Evolutionary conservation across 768 basidiomycete genomes (phyloP).

Genomic region (Serendipita sp.): DNA sequence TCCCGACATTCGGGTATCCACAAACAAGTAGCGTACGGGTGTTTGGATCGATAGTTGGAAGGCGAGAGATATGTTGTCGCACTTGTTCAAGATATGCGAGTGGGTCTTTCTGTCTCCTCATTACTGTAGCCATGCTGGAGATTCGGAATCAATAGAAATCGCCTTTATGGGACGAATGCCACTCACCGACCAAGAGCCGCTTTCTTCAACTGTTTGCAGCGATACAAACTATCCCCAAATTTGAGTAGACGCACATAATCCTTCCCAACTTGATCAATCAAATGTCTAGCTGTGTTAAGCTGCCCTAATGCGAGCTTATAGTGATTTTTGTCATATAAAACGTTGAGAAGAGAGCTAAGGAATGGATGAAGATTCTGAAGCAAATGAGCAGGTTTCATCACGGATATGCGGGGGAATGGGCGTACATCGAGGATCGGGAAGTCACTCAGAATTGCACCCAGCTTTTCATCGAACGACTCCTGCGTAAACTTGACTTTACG

Average conservation of each 20-base stretch:
- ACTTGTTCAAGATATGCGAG: conserved; percentile 98
- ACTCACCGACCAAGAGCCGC: conserved; percentile 91
- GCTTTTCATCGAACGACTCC: conserved; percentile 90
- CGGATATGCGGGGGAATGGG: conserved; percentile 11
- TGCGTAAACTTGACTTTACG: conserved; percentile 99
- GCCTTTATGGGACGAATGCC: not conserved
- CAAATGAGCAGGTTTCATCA: not conserved
- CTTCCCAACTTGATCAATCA: conserved; percentile 93
- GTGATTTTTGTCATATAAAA: conserved; percentile 98
- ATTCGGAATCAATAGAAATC: not conserved
- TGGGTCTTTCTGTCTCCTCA: conserved; percentile 96
- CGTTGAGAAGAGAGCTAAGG: conserved; percentile 88
- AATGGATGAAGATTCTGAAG: conserved; percentile 83
- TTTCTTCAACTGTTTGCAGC: conserved; percentile 95
- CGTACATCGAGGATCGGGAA: conserved; percentile 95
- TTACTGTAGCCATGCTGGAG: conserved; percentile 92
- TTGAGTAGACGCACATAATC: conserved; percentile 94
- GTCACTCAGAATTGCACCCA: conserved; percentile 81
- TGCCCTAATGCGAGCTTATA: conserved; percentile 98
- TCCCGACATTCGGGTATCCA: conserved; percentile 98
- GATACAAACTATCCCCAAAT: conserved; percentile 93
- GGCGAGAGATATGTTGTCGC: conserved; percentile 94
- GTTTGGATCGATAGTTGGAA: conserved; percentile 95
- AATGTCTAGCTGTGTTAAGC: conserved; percentile 83
- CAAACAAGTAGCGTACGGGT: conserved; percentile 95